phyloP scores from a whole-genome alignment of 2,329 filamentous ascomycete species.

The Colletotrichum sp. region DNA sequence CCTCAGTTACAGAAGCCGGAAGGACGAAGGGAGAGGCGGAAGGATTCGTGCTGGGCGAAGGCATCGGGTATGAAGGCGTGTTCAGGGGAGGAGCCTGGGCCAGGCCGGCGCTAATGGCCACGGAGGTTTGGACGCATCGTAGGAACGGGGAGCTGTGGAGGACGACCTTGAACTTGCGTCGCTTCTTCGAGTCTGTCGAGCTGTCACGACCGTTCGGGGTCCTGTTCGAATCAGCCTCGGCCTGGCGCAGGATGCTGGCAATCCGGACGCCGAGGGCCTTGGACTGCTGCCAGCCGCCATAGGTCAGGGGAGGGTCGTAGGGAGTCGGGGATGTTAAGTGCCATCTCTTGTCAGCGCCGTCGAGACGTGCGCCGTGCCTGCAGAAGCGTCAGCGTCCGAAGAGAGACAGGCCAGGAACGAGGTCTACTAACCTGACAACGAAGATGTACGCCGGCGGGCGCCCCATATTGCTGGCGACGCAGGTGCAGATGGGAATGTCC shows the following conservation, averaged over 20 bases:
- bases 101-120: slow-evolving; percentile 86
- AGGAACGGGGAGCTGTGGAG: slow-evolving; percentile 95
- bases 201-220: slow-evolving; percentile 22
- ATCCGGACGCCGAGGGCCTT: slow-evolving; percentile 84
- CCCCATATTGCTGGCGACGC: slow-evolving; percentile 37
- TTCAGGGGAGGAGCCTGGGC: slow-evolving; percentile 60
- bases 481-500: not conserved
- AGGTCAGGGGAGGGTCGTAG: slow-evolving; percentile 94
- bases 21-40: slow-evolving; percentile 13
- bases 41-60: slow-evolving; percentile 28
- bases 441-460: slow-evolving; percentile 48
- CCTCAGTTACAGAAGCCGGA: slow-evolving; percentile 7
- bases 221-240: slow-evolving; percentile 47
- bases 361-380: slow-evolving; percentile 89
- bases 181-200: slow-evolving; percentile 39
- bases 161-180: slow-evolving; percentile 76
- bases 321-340: slow-evolving; percentile 90
- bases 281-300: slow-evolving; percentile 90
- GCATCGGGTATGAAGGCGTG: slow-evolving; percentile 34
- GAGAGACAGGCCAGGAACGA: not conserved
- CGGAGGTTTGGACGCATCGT: slow-evolving; percentile 89
- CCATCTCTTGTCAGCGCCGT: slow-evolving; percentile 95
- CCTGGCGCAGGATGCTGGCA: slow-evolving; percentile 69
- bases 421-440: slow-evolving; percentile 44
- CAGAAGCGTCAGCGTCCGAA: not conserved